Base-by-base conservation (phyloP, 257 asterid genomes). In the Handroanthus guayacan region DNA sequence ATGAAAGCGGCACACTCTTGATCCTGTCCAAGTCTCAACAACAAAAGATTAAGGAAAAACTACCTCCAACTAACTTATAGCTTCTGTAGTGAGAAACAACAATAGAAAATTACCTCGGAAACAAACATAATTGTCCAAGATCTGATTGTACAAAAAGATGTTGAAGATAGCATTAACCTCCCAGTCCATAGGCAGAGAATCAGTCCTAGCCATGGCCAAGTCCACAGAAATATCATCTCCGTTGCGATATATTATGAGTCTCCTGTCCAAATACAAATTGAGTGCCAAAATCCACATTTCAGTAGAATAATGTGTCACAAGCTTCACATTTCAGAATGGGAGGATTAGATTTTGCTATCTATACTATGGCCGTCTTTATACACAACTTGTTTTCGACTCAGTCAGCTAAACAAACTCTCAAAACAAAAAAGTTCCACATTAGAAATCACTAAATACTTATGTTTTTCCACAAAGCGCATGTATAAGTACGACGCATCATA, bases 61-160 rank as follows among this genome's bases (percentile, higher is more conserved):
- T 6, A 39, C 3, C 44, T 39, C 44, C 44, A 39, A 39, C 44
- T 39, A 39, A 6, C 31, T 25, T 25, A 25, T 25, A 39, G 44
- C 44, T 39, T 39, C 44, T 3, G 7, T 4, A 39, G 7, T 6
- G 7, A 39, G 6, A 39, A 39, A 39, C 44, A 39, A 6, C 5
- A 39, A 41, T 2, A n/a, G 11, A 1, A 2, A 18, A 39, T 61
- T 64, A 80, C 77, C 76, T 75, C 43, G 76, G 47, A 20, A 62
- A 25, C 64, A 71, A 11, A 60, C 65, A 34, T 75, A 82, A 9
- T 71, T 65, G 44, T 67, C 69, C 0, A 0, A 2, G 0, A 8
- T 25, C 0, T 79, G 80, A 67, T 83, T 56, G 11, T 45, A 48
- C 61, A 83, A 1, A 45, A 79, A 83, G 55, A 83, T 44, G 67